Conservation (phyloP, 176 grass and related monocot genomes). For the Rhynchospora breviuscula region DNA sequence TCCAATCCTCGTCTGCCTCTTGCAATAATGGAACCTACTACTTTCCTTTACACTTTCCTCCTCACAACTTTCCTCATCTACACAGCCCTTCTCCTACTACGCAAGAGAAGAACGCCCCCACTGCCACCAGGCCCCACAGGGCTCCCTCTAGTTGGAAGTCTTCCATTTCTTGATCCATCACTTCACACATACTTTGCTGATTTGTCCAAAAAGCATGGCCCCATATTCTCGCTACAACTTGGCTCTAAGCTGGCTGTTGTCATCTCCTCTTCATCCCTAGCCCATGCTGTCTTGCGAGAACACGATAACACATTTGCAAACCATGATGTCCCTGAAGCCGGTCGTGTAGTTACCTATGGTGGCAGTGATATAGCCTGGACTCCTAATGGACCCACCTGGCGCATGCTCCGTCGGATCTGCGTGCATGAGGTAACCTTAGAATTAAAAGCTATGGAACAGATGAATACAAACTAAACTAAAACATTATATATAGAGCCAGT, state of each 20-base stretch:
- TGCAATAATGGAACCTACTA: constrained; percentile 11
- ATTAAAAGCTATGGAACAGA: not conserved
- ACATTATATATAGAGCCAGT: not conserved
- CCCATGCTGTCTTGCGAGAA: constrained; percentile 32
- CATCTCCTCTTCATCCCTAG: constrained; percentile 30
- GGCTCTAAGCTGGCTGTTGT: constrained; percentile 37
- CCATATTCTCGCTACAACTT: constrained; percentile 38
- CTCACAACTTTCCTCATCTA: constrained; percentile 15
- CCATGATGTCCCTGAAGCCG: constrained; percentile 16
- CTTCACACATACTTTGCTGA: constrained; percentile 32
- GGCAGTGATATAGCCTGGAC: constrained; percentile 32
- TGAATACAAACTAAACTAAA: not conserved
- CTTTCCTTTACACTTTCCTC: not conserved
- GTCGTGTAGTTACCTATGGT: not conserved
- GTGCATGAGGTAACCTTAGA: constrained; percentile 24
- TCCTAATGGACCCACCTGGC: constrained; percentile 34
- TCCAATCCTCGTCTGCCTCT: not conserved
- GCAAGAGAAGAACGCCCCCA: not conserved
- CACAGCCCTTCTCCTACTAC: not conserved
- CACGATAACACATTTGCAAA: constrained; percentile 41
- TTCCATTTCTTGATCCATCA: constrained; percentile 27
- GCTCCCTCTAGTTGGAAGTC: constrained; percentile 34
- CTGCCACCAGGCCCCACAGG: constrained; percentile 20
- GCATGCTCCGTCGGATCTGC: constrained; percentile 35
- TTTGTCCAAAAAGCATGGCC: constrained; percentile 34